phyloP scores from a whole-genome alignment of 768 basidiomycete genomes.

The Russula sp. region DNA sequence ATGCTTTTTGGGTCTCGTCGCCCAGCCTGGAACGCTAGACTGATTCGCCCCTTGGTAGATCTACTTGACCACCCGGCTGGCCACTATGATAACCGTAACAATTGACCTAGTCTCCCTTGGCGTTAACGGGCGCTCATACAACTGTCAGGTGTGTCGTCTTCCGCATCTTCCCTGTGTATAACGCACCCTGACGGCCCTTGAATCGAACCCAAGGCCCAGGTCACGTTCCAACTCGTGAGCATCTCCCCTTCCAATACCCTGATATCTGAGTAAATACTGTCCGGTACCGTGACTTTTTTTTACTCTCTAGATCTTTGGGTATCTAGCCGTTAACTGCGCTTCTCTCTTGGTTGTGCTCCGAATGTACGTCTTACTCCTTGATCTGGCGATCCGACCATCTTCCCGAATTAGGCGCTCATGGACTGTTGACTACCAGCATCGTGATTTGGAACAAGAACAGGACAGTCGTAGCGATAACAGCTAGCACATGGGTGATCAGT shows the following conservation, averaged over 20 bases:
- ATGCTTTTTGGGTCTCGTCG: neutral
- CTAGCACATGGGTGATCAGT: neutral
- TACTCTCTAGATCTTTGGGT: neutral
- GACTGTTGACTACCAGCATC: neutral
- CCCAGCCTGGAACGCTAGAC: no score
- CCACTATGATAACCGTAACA: neutral
- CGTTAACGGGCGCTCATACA: neutral
- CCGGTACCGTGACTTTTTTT: neutral
- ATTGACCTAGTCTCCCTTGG: neutral
- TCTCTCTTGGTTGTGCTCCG: slow-evolving; percentile 7
- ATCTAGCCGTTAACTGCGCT: neutral
- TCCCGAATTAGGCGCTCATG: neutral
- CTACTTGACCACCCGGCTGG: neutral
- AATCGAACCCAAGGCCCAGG: neutral
- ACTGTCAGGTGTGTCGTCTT: neutral
- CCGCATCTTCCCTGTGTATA: neutral
- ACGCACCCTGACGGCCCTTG: neutral
- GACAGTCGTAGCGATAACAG: neutral
- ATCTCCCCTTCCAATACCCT: no score
- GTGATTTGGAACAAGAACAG: neutral
- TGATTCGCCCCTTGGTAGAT: neutral
- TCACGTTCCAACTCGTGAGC: neutral
- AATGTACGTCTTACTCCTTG: neutral
- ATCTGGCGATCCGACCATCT: no score
- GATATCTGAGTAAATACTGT: neutral